Base-by-base conservation (phyloP, 495 filamentous ascomycete genomes). In the Elaphomyces granulatus region DNA sequence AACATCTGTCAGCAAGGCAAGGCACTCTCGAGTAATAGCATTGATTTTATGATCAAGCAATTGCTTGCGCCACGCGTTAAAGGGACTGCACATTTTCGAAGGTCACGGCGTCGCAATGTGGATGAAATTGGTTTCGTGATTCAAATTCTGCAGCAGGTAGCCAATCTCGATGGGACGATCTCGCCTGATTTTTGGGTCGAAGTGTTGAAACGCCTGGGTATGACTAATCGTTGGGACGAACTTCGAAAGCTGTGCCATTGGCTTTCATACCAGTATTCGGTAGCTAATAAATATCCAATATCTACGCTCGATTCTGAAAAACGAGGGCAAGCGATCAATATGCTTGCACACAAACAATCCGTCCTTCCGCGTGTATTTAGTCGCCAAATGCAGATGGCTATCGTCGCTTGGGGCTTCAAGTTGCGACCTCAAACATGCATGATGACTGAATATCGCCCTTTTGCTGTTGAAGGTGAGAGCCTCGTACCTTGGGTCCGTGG, bases 321-420 rank as follows among this genome's bases (percentile, higher is more conserved):
- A 16, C 41, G 48, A 12, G 12, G 6, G 12, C 23, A 12, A 28
- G 6, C 23, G 6, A 12, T 6, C 23, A 33, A 20, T 3, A 19
- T 37, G 14, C 19, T 43, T 2, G 34, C 41, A 7, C 16, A 43
- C 6, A 21, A 38, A 23, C 33, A 34, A n/a, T 23, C 14, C 6
- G 51, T 60, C 17, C 57, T 73, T 0, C 48, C 46, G 16, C 49
- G 50, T 2, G 61, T 77, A 21, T 76, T 77, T 46, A 54, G 37
- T 14, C 49, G 42, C 0, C 44, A 54, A 4, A 61, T 73, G 46
- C 70, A 71, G 48, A 58, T 58, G 20, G 70, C 69, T 9, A 60
- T 78, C 30, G 63, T 78, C 20, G 51, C 60, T n/a, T 78, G 74
- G 74, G 72, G 74, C 2, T 78, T 78, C 51, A 64, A 54, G 37